Evolutionary conservation across 495 filamentous ascomycete genomes (phyloP).

Genomic region (Amorphotheca resinae): DNA sequence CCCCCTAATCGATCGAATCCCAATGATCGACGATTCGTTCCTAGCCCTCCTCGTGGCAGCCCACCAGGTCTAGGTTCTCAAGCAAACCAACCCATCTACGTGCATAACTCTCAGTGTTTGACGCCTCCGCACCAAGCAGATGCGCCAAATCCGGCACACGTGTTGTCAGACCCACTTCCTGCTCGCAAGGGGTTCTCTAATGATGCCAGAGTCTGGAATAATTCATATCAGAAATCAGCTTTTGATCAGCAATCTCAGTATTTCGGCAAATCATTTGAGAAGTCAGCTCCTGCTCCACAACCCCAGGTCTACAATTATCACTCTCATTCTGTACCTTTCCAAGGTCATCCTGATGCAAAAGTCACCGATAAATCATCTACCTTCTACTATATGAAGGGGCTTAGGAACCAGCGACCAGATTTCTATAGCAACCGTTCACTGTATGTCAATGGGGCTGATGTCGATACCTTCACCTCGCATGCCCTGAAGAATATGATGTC

Average conservation of each 20-base stretch:
- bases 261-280: not conserved
- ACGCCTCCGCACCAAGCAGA: not conserved
- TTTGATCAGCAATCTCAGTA: not conserved
- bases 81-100: conserved; percentile 1
- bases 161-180: not conserved
- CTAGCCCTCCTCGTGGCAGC: not conserved
- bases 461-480: not conserved
- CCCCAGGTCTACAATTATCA: not conserved
- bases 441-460: not conserved
- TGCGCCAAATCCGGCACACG: not conserved
- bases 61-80: not conserved
- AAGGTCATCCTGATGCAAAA: not conserved
- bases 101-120: not conserved
- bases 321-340: not conserved
- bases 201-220: conserved; percentile 1
- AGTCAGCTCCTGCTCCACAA: not conserved
- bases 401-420: not conserved
- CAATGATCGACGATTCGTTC: conserved; percentile 1
- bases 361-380: not conserved
- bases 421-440: not conserved
- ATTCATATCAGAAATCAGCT: not conserved
- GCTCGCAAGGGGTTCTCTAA: not conserved
- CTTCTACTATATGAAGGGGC: not conserved
- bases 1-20: conserved; percentile 1
- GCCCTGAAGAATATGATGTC: conserved; percentile 8